A percentile compares a stretch with the other conserved stretches of the same genome.
Evolutionary conservation across 2,329 filamentous ascomycete genomes (phyloP).

Genomic region (Diaporthe capsici): DNA sequence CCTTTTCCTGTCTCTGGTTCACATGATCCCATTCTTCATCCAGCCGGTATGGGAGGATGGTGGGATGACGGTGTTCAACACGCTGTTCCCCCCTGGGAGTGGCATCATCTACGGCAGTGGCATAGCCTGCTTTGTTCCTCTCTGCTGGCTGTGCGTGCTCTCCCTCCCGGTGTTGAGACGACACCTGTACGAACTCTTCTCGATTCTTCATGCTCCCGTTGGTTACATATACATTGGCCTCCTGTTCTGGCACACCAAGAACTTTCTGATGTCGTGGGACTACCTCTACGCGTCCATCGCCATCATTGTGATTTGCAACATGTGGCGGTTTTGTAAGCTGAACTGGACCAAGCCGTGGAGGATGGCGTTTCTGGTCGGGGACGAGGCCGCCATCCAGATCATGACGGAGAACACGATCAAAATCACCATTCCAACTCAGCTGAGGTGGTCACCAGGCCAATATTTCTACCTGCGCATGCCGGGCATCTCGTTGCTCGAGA

Average conservation of each 20-base stretch:
- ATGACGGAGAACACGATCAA: slow-evolving; percentile 97
- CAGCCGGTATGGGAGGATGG: slow-evolving; percentile 88
- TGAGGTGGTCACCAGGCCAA: slow-evolving; percentile 93
- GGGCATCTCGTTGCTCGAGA: slow-evolving; percentile 89
- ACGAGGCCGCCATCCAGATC: slow-evolving; percentile 90
- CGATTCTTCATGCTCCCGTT: slow-evolving; percentile 84
- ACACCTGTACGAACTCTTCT: slow-evolving; percentile 88
- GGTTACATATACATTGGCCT: slow-evolving; percentile 85
- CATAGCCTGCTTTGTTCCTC: slow-evolving; percentile 83
- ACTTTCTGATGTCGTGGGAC: slow-evolving; percentile 90
- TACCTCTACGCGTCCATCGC: slow-evolving; percentile 87
- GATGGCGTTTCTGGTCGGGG: slow-evolving; percentile 86
- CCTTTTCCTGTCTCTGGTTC: slow-evolving; percentile 84
- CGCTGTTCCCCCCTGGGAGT: slow-evolving; percentile 75
- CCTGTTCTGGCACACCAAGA: slow-evolving; percentile 96
- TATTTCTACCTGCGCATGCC: slow-evolving; percentile 97
- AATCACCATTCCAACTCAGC: slow-evolving; percentile 92
- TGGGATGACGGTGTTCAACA: slow-evolving; percentile 78
- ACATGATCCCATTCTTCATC: slow-evolving; percentile 90
- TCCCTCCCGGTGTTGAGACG: slow-evolving; percentile 85
- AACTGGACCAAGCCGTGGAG: slow-evolving; percentile 91
- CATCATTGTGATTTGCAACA: slow-evolving; percentile 84
- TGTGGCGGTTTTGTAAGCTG: slow-evolving; percentile 83
- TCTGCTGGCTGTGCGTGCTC: slow-evolving; percentile 86
- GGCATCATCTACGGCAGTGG: slow-evolving; percentile 89